Evolutionary conservation across 148 eudicot genomes (phyloP).

Genomic region (Persicaria tinctoria): DNA sequence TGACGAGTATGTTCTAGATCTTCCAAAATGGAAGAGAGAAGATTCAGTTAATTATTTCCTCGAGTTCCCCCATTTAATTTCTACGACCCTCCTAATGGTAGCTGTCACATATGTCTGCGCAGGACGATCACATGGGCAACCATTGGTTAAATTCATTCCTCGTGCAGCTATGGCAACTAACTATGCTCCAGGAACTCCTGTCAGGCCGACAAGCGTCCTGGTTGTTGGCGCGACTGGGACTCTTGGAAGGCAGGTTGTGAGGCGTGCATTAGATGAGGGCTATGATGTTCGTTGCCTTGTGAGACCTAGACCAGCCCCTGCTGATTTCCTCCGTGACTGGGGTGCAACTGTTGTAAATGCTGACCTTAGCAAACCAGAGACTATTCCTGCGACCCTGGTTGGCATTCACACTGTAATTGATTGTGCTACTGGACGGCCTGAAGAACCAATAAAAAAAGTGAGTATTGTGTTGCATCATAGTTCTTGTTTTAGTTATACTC

Average conservation of each 20-base stretch:
- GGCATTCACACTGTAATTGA: conserved; percentile 91
- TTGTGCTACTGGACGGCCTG: conserved; percentile 98
- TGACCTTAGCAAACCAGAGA: conserved; percentile 88
- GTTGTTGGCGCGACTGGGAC: conserved; percentile 98
- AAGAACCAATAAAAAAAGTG: conserved; percentile 97
- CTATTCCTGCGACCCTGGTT: conserved; percentile 90
- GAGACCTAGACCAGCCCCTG: conserved; percentile 95
- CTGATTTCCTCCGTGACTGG: conserved; percentile 99
- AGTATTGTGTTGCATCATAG: conserved; percentile 14
- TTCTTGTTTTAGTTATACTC: not conserved
- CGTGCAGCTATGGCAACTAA: conserved; percentile 56
- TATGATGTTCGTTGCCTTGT: conserved; percentile 97
- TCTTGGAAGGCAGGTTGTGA: conserved; percentile 87
- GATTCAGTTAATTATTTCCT: not conserved
- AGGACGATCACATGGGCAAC: conserved; percentile 38
- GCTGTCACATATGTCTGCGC: not conserved
- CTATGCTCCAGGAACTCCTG: conserved; percentile 91
- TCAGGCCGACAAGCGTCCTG: conserved; percentile 83
- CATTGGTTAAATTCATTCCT: conserved; percentile 41
- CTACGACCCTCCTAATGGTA: not conserved
- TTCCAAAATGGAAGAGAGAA: not conserved
- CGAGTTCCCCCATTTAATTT: conserved; percentile 2
- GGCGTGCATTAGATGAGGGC: conserved; percentile 96
- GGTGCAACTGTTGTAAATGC: conserved; percentile 99
- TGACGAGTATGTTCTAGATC: not conserved